Conservation (phyloP, 73 alveolate genomes). For the Paramecium bursaria region DNA sequence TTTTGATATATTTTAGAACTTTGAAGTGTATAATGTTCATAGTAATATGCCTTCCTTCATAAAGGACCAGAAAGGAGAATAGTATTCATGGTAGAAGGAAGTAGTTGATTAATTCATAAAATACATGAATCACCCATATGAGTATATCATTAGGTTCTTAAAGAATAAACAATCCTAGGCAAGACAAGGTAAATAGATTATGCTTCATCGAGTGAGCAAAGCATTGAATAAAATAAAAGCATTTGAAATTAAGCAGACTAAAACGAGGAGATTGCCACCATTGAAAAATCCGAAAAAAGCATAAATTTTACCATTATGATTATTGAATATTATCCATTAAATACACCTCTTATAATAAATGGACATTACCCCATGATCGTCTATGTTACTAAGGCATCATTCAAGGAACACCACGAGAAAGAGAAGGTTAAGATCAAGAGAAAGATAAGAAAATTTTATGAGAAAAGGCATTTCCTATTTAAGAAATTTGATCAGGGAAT, state of each 20-base stretch:
- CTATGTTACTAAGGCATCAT: neutral
- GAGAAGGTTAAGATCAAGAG: neutral
- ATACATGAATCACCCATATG: slow-evolving; percentile 21
- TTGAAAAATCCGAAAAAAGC: no score
- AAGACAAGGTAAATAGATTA: no score
- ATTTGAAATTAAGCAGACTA: no score
- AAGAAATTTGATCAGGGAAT: slow-evolving; percentile 77
- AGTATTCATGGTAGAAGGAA: slow-evolving; percentile 15
- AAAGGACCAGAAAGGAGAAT: neutral
- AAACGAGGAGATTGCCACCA: no score
- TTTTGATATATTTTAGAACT: slow-evolving; percentile 19
- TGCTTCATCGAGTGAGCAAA: no score
- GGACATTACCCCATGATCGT: slow-evolving; percentile 12
- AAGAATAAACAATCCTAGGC: no score
- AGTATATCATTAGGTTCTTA: slow-evolving; percentile 27
- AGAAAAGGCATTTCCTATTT: slow-evolving; percentile 74
- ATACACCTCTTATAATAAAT: neutral
- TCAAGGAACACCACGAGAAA: neutral
- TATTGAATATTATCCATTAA: slow-evolving; percentile 1
- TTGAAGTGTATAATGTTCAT: neutral
- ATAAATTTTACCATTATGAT: no score
- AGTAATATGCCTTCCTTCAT: neutral
- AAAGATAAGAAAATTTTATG: slow-evolving; percentile 67
- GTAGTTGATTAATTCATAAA: neutral
- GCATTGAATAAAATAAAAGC: no score